Conservation (phyloP, 345 rosid species). For the Linum trigynum region DNA sequence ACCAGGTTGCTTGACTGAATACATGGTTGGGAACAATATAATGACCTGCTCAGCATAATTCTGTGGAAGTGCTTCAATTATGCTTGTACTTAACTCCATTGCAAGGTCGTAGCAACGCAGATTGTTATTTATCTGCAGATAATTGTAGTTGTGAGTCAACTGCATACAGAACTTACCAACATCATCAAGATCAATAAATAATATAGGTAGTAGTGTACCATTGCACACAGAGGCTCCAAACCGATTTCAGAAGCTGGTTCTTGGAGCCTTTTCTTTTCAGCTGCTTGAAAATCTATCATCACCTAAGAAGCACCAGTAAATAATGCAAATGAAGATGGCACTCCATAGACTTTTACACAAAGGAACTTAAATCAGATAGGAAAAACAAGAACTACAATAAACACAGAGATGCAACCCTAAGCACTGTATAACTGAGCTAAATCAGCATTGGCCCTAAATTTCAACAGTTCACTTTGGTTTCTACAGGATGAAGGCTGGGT, state of each 20-base stretch:
- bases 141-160: conserved; percentile 8
- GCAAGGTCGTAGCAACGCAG: conserved; percentile 99
- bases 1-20: neutral
- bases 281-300: conserved; percentile 98
- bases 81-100: conserved; percentile 84
- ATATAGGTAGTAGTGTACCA: conserved; percentile 35
- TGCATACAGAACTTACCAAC: conserved; percentile 9
- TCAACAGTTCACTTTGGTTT: too few relatives aligned
- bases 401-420: conserved; percentile 1
- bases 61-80: conserved; percentile 89
- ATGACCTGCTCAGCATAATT: conserved; percentile 94
- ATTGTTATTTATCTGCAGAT: conserved; percentile 78
- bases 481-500: neutral
- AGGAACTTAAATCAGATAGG: neutral
- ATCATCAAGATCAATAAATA: conserved; percentile 3
- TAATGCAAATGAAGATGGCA: neutral
- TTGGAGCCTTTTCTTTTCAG: conserved; percentile 74
- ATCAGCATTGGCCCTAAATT: neutral
- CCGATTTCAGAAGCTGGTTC: conserved; percentile 95
- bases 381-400: neutral
- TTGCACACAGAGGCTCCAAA: conserved; percentile 90
- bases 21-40: conserved; percentile 2
- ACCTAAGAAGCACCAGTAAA: conserved; percentile 41
- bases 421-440: neutral
- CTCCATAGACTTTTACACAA: neutral